Conservation (phyloP, 2,329 filamentous ascomycete species). For the Alternaria arborescens region DNA sequence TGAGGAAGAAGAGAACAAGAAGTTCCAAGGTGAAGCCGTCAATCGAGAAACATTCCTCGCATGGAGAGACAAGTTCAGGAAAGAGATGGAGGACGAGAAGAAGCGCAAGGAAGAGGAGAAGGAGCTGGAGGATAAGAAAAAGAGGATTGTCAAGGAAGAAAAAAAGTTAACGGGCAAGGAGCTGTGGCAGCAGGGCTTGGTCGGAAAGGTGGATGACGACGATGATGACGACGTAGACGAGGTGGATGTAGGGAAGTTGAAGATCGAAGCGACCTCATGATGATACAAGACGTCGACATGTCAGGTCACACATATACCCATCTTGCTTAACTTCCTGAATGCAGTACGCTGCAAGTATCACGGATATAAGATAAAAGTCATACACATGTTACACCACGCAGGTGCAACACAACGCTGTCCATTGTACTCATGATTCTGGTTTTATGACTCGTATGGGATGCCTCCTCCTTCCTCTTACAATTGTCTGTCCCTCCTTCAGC, state of each 20-base stretch:
- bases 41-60: slow-evolving; percentile 84
- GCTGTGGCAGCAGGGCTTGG: slow-evolving; percentile 60
- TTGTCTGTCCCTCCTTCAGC: slow-evolving; percentile 48
- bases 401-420: background rate
- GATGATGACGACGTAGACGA: slow-evolving; percentile 68
- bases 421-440: slow-evolving; percentile 12
- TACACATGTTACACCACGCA: background rate
- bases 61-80: slow-evolving; percentile 81
- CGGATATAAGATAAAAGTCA: background rate
- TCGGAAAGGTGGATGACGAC: slow-evolving; percentile 68
- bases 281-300: background rate
- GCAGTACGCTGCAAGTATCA: background rate
- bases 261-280: slow-evolving; percentile 57
- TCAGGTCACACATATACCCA: slow-evolving; percentile 33
- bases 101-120: slow-evolving; percentile 69
- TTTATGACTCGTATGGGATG: slow-evolving; percentile 33
- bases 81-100: slow-evolving; percentile 81
- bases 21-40: slow-evolving; percentile 91
- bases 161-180: slow-evolving; percentile 75
- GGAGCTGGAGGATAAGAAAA: slow-evolving; percentile 69
- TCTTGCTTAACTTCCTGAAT: background rate
- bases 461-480: slow-evolving; percentile 39
- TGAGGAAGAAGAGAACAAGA: slow-evolving; percentile 93
- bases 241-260: slow-evolving; percentile 53
- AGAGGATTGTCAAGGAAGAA: slow-evolving; percentile 69